A percentile compares a stretch with the other conserved stretches of the same genome.
Evolutionary conservation across 768 basidiomycete genomes (phyloP).

Genomic region (Pleurotus tuoliensis): DNA sequence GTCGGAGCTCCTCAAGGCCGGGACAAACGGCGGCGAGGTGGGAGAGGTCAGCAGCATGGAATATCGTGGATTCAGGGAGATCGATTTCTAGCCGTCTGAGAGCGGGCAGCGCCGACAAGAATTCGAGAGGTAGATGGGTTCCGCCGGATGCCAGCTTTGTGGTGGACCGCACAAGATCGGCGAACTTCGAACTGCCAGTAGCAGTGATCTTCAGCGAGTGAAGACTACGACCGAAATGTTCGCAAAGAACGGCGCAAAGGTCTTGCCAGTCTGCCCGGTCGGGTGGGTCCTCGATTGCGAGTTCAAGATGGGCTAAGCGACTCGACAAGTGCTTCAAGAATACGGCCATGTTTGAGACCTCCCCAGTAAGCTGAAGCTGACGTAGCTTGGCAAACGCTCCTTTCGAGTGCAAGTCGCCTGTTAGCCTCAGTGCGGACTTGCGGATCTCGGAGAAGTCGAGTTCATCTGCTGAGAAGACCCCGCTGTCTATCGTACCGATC

Average conservation of each 20-base stretch:
- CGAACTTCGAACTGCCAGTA: constrained; percentile 71
- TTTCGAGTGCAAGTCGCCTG: constrained; percentile 52
- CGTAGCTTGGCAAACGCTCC: constrained; percentile 56
- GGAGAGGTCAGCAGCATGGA: constrained; percentile 57
- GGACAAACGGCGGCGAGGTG: constrained; percentile 60
- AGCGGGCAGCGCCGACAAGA: constrained; percentile 47
- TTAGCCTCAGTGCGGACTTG: constrained; percentile 63
- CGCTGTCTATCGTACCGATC: constrained; percentile 65
- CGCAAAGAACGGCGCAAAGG: constrained; percentile 57
- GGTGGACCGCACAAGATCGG: constrained; percentile 76
- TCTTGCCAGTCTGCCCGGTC: constrained; percentile 74
- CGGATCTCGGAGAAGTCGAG: constrained; percentile 73
- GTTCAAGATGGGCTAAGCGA: constrained; percentile 64
- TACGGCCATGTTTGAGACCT: constrained; percentile 62
- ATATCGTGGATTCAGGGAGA: constrained; percentile 71
- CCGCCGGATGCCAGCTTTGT: constrained; percentile 59
- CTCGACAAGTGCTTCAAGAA: constrained; percentile 69
- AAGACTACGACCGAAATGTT: constrained; percentile 56
- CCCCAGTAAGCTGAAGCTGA: constrained; percentile 65
- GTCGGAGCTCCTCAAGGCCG: constrained; percentile 60
- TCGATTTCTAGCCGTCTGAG: constrained; percentile 70
- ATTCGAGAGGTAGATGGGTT: constrained; percentile 57
- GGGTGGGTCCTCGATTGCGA: constrained; percentile 78
- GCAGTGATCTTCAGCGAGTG: constrained; percentile 60
- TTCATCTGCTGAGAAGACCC: constrained; percentile 75